These are phyloP conservation scores for Nemophila menziesii DNA, from an alignment of 257 asterid species.

Conservation along the genomic window DNA sequence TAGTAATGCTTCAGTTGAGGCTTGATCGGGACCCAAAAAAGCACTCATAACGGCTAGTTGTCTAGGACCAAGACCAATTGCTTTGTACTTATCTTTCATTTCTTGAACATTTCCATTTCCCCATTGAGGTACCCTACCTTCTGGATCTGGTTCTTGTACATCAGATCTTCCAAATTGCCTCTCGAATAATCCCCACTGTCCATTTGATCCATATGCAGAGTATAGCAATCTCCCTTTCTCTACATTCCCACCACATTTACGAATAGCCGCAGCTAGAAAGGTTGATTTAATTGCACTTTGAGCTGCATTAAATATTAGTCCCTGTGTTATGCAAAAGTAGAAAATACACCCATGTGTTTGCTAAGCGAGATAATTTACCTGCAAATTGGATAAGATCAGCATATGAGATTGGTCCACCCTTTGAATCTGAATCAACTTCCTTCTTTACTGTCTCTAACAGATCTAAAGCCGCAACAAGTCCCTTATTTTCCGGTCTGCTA, in stretches of 20 bases:
- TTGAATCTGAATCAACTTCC: constrained; percentile 68
- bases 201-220: constrained; percentile 79
- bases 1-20: constrained; percentile 61
- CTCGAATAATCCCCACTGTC: constrained; percentile 96
- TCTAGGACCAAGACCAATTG: constrained; percentile 83
- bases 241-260: constrained; percentile 89
- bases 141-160: constrained; percentile 78
- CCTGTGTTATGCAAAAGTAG: too few species aligned
- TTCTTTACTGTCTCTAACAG: constrained; percentile 72
- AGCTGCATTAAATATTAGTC: too few species aligned
- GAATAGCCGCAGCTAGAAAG: constrained; percentile 71
- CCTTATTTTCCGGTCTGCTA: constrained; percentile 86
- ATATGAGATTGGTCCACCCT: constrained; percentile 82
- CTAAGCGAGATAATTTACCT: constrained; percentile 46
- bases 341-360: too few species aligned
- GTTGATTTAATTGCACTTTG: constrained; percentile 89
- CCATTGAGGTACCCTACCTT: constrained; percentile 89
- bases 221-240: constrained; percentile 72
- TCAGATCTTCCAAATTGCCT: constrained; percentile 74
- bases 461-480: constrained; percentile 49
- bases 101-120: constrained; percentile 58
- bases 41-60: constrained; percentile 95
- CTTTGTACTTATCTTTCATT: constrained; percentile 65
- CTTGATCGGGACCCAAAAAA: constrained; percentile 89
- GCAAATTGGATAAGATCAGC: constrained; percentile 81